These are phyloP conservation scores for Suillus plorans DNA, from an alignment of 768 basidiomycete species.

Conservation along the genomic window DNA sequence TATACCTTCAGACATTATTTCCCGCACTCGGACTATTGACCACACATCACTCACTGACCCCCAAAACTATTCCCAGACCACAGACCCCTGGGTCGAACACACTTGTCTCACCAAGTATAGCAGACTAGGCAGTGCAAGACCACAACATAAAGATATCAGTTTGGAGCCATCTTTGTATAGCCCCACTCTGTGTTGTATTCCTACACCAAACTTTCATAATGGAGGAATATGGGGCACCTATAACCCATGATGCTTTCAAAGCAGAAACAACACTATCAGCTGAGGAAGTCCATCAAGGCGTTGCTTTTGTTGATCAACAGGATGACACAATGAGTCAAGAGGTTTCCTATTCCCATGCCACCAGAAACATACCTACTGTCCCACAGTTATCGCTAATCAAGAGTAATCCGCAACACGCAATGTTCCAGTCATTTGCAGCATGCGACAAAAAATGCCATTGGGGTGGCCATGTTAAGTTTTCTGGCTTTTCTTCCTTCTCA, in stretches of 20 bases:
- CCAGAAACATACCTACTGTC: neutral
- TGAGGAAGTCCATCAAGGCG: conserved; percentile 33
- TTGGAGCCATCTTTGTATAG: too few species aligned
- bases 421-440: conserved; percentile 46
- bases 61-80: too few species aligned
- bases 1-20: too few species aligned
- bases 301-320: conserved; percentile 15
- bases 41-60: too few species aligned
- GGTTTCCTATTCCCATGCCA: neutral
- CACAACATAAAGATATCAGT: too few species aligned
- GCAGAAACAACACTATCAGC: conserved; percentile 24
- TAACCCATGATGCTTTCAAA: conserved; percentile 12
- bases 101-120: too few species aligned
- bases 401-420: conserved; percentile 26
- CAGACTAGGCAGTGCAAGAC: too few species aligned
- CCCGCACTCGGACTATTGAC: too few species aligned
- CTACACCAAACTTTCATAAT: conserved; percentile 26
- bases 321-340: neutral
- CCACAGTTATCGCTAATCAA: conserved; percentile 18
- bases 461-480: conserved; percentile 41
- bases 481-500: conserved; percentile 42
- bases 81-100: too few species aligned
- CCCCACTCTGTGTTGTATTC: too few species aligned
- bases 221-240: conserved; percentile 22
- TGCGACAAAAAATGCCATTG: conserved; percentile 45